These are phyloP conservation scores for Lachnellula hyalina DNA, from an alignment of 2,329 filamentous ascomycete genomes.

Conservation along the genomic window DNA sequence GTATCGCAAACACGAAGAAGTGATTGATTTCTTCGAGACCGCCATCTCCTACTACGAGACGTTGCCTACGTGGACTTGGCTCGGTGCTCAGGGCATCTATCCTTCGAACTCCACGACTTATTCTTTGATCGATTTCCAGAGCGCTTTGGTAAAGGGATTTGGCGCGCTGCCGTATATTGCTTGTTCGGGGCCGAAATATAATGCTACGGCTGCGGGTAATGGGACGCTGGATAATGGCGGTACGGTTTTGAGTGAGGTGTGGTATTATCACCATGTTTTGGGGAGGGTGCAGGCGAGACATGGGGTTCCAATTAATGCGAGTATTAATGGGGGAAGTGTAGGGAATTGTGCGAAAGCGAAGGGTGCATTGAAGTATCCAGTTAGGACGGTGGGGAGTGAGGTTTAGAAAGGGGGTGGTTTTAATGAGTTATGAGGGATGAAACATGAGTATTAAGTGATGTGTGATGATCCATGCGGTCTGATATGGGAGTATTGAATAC, in stretches of 20 bases:
- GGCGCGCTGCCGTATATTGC: constrained; percentile 55
- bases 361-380: constrained; percentile 50
- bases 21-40: constrained; percentile 60
- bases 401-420: not conserved
- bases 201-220: constrained; percentile 52
- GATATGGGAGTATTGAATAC: too few species aligned
- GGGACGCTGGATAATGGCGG: constrained; percentile 50
- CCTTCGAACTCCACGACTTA: constrained; percentile 56
- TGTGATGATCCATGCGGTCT: too few species aligned
- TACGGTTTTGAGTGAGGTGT: constrained; percentile 56
- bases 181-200: constrained; percentile 55
- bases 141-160: constrained; percentile 43
- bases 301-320: constrained; percentile 35
- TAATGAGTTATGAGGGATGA: constrained; percentile 1
- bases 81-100: constrained; percentile 46
- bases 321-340: constrained; percentile 42
- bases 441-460: not conserved
- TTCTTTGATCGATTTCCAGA: constrained; percentile 47
- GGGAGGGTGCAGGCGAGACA: constrained; percentile 51
- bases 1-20: constrained; percentile 51
- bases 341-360: constrained; percentile 51
- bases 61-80: constrained; percentile 57
- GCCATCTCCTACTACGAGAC: constrained; percentile 50
- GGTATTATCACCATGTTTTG: constrained; percentile 60
- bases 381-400: constrained; percentile 41